phyloP scores from a whole-genome alignment of 176 grass and related monocot species.

The Cymbopogon citratus region DNA sequence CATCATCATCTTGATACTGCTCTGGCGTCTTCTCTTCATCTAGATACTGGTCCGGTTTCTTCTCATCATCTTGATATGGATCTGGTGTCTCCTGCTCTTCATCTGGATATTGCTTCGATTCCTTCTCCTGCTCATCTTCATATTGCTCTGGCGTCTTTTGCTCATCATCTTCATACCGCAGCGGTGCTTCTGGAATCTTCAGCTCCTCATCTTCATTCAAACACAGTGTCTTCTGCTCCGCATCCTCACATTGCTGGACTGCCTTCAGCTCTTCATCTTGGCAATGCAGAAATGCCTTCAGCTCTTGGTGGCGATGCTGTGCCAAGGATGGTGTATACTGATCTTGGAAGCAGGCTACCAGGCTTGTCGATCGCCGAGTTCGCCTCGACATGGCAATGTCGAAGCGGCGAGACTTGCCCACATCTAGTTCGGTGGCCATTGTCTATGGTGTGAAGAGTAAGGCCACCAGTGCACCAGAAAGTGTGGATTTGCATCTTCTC shows the following conservation, averaged over 20 bases:
- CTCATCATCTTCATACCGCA: conserved; percentile 12
- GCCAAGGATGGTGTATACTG: conserved; percentile 14
- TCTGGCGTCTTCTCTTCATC: conserved; percentile 20
- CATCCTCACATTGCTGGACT: conserved; percentile 20
- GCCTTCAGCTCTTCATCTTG: conserved; percentile 26
- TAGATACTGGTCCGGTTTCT: background rate
- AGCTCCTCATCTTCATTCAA: background rate
- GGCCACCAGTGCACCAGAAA: conserved; percentile 16
- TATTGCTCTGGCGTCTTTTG: conserved; percentile 1
- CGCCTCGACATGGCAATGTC: conserved; percentile 79
- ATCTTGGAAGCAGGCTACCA: conserved; percentile 30
- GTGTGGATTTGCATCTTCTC: conserved; percentile 22
- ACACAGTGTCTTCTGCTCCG: conserved; percentile 3
- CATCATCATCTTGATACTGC: conserved; percentile 17
- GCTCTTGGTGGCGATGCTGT: conserved; percentile 21
- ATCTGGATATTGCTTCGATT: background rate
- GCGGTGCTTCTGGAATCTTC: conserved; percentile 17
- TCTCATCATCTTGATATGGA: conserved; percentile 10
- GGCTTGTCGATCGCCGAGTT: conserved; percentile 51
- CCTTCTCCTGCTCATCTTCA: conserved; percentile 17
- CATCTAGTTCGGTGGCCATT: conserved; percentile 63
- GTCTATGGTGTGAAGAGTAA: conserved; percentile 33
- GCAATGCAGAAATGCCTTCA: conserved; percentile 27
- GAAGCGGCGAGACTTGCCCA: conserved; percentile 55
- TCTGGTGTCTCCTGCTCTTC: background rate